Base-by-base conservation (phyloP, 73 alveolate species). In the Blepharisma stoltei region DNA sequence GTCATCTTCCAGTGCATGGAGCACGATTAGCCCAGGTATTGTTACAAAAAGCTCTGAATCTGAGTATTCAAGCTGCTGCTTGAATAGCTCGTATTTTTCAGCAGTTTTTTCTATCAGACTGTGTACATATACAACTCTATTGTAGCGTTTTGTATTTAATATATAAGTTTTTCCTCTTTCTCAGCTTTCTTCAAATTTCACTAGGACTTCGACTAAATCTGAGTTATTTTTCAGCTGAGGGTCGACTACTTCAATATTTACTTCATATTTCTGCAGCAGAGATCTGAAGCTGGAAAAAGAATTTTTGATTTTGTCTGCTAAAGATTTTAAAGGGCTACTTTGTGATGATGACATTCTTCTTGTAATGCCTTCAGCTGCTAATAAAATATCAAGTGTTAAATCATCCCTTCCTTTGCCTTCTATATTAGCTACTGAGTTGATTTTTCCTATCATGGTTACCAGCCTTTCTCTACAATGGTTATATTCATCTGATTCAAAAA, bases 371-470 rank as follows among this genome's bases (percentile, higher is more conserved):
- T 96, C 99, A 37, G 98, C 97, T 78, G 85, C 89, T 11, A 88
- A 77, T 78, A 96, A 83, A 6, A 96, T 93, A 23, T 94, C 96
- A 55, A 87, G 82, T 0, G 91, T 92, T 11, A 96, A 78, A 81
- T 96, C 99, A 79, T 88, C 94, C 60, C 98, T 86, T 21, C 98
- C 99, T 84, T 92, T 96, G 2, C 98, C 99, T 60, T 96, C 95
- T 27, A 89, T 86, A 81, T 96, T 96, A 21, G 98, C 98, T 21
- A 94, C 97, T 41, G 96, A 71, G 78, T 96, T 96, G 79, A 96
- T 92, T 83, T 94, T 80, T 27, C 96, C 94, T 52, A 96, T 85
- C 20, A 84, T 88, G 54, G 85, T 83, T 43, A 94, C 90, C 37
- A 96, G 88, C 89, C 89, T 86, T 49, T 71, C 84, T 81, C 94